Evolutionary conservation across 192 early-diverging fungal species (phyloP), one percentile per base, ranked within the genome.

Genomic region (Backusella liffmaniae): DNA sequence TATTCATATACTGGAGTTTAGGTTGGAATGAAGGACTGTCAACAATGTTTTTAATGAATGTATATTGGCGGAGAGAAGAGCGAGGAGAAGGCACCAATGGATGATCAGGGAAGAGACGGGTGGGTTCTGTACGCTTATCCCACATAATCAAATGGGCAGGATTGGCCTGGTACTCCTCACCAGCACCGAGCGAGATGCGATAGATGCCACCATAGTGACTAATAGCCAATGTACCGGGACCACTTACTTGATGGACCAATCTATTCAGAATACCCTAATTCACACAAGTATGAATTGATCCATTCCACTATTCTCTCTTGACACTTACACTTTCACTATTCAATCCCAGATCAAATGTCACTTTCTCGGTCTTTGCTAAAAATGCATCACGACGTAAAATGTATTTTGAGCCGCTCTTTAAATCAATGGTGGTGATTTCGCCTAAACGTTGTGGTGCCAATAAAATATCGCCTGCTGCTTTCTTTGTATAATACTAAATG

Each of bases 111-210:
- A 79, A 76, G 21, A 85, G 69, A 34, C 84, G 75, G 23, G 82
- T 77, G 10, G 89, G 89, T 30, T 80, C 70, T 15, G 89, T 86
- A 8, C 84, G 77, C 26, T 84, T 78, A 68, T 88, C 86, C 89
- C 89, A 90, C 15, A 88, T 82, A 23, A 90, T 82, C 70, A 90
- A 62, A 49, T 90, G 76, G 70, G 80, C 83, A 26, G 92, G 90
- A 77, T 92, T 91, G 18, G 92, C 92, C 18, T 90, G 77, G 67
- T 92, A 93, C 76, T 91, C 89, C 72, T 95, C 92, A n/a, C 84
- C 88, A 10, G 89, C 84, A 6, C 84, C 75, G 66, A 95, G 80
- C 12, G 88, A 86, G 56, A 95, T 77, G 21, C 92, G 83, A 76
- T 92, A 91, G 35, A 95, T 66, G 0, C 91, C 90, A 42, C 91